Base-by-base conservation (phyloP, 805 yeast genomes). In the Suhomyces tanzawaensis region DNA sequence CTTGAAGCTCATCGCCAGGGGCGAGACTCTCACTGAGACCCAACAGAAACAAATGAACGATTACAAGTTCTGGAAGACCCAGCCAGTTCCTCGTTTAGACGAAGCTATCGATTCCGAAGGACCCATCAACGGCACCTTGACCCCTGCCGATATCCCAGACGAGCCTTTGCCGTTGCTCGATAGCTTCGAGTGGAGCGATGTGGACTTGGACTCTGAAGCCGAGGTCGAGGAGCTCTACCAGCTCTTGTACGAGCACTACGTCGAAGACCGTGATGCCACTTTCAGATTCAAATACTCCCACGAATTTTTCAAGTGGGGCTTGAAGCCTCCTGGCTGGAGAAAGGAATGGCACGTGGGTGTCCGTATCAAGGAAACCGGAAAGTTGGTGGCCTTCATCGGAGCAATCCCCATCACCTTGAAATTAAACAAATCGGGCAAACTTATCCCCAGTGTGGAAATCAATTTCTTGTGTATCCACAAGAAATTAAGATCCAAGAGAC, bases 51-150 rank as follows among this genome's bases (percentile, higher is more conserved):
- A 55, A 23, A 88, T 89, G 85, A 80, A 85, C 36, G 95, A 90
- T 55, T 87, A 90, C 69, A 87, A 85, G 66, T 93, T 93, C 65
- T 93, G 99, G 99, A 86, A 85, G 55, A 93, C 99, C 2, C 99
- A 93, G 64, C 99, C 99, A 0, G 98, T 93, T 15, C 76, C 89
- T 7, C 71, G 71, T 21, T 79, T 90, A 46, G 85, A 85, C 55
- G 93, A 83, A 53, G 58, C 68, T 30, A 71, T 83, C 31, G 71
- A 65, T 4, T 59, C 69, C 8, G 95, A 88, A 54, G 96, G 96
- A 0, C 91, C 95, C 6, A 87, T 90, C 47, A 95, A 89, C 50
- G 48, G 53, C 21, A 34, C 52, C 6, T 87, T 86, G 56, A 79
- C 79, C 0, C 81, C 90, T 2, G 84, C 62, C 4, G 89, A 89